Evolutionary conservation across 306 rosid species (phyloP).

Genomic region (Castanospermum australe): DNA sequence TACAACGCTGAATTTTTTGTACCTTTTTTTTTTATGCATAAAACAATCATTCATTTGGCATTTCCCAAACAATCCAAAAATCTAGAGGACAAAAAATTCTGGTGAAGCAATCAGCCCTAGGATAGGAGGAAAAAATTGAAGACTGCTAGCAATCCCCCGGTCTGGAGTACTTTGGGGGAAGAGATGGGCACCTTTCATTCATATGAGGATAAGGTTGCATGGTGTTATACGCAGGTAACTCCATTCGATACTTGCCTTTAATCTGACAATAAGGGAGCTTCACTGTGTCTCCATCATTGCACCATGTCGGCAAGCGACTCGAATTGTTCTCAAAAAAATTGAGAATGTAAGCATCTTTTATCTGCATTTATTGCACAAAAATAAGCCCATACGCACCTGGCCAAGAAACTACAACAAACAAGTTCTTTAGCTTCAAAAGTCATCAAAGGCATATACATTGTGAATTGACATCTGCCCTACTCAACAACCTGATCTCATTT

Average conservation of each 20-base stretch:
- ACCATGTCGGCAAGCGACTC: conserved; percentile 89
- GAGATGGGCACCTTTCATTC: conserved; percentile 95
- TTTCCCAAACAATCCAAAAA: conserved; percentile 11
- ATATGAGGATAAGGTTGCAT: conserved; percentile 75
- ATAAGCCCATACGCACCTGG: neutral
- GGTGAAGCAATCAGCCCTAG: conserved; percentile 15
- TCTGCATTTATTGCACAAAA: conserved; percentile 54
- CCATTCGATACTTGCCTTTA: conserved; percentile 85
- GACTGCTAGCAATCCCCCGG: conserved; percentile 57
- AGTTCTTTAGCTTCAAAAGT: conserved; percentile 3
- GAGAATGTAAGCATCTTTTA: conserved; percentile 89
- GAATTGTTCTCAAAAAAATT: conserved; percentile 79
- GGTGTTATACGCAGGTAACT: conserved; percentile 81
- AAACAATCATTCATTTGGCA: conserved; percentile 11
- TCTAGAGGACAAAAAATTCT: neutral
- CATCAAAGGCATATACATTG: neutral
- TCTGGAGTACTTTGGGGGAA: conserved; percentile 78
- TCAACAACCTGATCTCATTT: neutral
- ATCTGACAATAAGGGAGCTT: conserved; percentile 96
- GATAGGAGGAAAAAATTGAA: conserved; percentile 7
- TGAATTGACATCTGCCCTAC: neutral
- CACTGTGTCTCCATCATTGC: conserved; percentile 74
- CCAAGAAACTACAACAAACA: conserved; percentile 23
- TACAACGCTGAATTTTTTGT: conserved; percentile 1
- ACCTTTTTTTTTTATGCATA: neutral